Evolutionary conservation across 108 stramenopile genomes (phyloP).

Genomic region (Chaetoceros muelleri): DNA sequence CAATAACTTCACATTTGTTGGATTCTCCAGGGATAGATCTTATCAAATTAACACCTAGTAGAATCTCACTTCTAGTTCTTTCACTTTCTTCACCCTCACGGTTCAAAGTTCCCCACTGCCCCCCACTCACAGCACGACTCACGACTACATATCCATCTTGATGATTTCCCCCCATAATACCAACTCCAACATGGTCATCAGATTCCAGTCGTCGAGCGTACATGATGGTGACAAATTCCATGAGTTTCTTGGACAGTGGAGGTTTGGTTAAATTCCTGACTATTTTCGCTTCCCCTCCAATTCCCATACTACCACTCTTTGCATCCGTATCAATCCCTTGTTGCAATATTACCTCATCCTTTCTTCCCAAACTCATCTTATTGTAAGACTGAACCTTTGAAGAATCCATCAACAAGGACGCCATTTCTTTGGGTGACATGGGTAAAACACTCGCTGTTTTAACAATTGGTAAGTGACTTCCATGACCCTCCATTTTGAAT

Average conservation of each 20-base stretch:
- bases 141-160: constrained; percentile 49
- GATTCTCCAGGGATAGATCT: constrained; percentile 25
- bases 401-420: constrained; percentile 72
- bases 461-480: constrained; percentile 57
- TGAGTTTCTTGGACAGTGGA: constrained; percentile 41
- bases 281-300: constrained; percentile 56
- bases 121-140: constrained; percentile 56
- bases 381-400: constrained; percentile 62
- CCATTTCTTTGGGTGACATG: constrained; percentile 52
- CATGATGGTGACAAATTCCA: constrained; percentile 66
- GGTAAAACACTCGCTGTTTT: constrained; percentile 58
- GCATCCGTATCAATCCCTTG: constrained; percentile 17
- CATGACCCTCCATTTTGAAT: constrained; percentile 36
- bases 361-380: constrained; percentile 74
- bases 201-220: constrained; percentile 41
- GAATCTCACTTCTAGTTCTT: constrained; percentile 50
- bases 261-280: constrained; percentile 67
- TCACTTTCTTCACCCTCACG: constrained; percentile 7
- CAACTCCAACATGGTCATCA: constrained; percentile 10
- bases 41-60: constrained; percentile 72
- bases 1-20: constrained; percentile 51
- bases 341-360: constrained; percentile 38
- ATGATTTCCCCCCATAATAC: not conserved
- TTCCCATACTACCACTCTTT: constrained; percentile 22
- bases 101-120: constrained; percentile 15